Conservation (phyloP, 2,329 filamentous ascomycete species). For the Colletotrichum melonis region DNA sequence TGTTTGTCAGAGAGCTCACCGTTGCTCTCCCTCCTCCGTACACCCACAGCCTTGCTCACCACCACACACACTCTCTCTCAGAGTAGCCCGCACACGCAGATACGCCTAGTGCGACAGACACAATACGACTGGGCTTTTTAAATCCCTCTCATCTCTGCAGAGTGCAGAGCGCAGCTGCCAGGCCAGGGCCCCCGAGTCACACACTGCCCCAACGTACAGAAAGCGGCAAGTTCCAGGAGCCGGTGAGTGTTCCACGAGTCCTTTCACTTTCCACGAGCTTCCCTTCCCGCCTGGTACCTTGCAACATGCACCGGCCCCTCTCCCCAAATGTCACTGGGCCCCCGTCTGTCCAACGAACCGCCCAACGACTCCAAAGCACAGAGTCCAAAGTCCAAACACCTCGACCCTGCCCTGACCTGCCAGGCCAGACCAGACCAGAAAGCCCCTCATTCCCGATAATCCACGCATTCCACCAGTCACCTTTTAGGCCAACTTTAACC, state of each 20-base stretch:
- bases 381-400: background rate
- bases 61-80: background rate
- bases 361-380: too few relatives aligned
- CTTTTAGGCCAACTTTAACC: conserved; percentile 11
- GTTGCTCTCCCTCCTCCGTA: conserved; percentile 11
- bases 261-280: conserved; percentile 10
- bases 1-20: conserved; percentile 8
- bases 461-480: conserved; percentile 25
- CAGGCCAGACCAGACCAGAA: background rate
- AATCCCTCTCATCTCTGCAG: background rate
- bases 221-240: background rate
- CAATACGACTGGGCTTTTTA: background rate
- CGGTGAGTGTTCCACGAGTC: background rate
- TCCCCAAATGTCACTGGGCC: conserved; percentile 14
- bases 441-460: conserved; percentile 25
- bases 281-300: conserved; percentile 18
- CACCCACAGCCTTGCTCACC: background rate
- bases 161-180: background rate
- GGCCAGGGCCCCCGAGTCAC: background rate
- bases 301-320: conserved; percentile 1
- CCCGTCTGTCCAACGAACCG: background rate
- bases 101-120: conserved; percentile 17
- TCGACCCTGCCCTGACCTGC: conserved; percentile 14
- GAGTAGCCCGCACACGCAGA: background rate
- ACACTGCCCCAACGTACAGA: conserved; percentile 2